Base-by-base conservation (phyloP, 2,329 filamentous ascomycete species). In the Rhynchosporium secalis region DNA sequence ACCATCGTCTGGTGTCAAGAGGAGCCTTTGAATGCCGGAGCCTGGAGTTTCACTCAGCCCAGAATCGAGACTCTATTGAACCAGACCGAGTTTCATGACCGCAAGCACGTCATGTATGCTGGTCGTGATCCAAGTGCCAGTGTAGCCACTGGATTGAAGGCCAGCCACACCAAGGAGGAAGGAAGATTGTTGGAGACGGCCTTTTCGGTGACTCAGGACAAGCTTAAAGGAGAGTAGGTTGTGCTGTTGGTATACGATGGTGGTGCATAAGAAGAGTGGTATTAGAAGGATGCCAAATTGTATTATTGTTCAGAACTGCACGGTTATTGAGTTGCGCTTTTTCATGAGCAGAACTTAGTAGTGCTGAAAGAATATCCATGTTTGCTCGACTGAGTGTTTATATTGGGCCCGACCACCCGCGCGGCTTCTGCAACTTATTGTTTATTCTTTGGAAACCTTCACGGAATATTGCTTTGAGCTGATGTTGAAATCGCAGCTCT, bases 1-100 rank as follows among this genome's bases (percentile, higher is more conserved):
- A 94, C 92, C 68, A 92, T 99, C 69, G 92, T 99, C 67, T 99
- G 93, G 93, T 88, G 86, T 70, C 95, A 99, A 79, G 95, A 99
- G 78, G 95, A 99, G 82, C 95, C 95, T 38, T 86, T 99, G 64
- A 99, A 99, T 76, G 95, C 95, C 8, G 95, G 95, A 77, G 91
- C 91, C 52, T 99, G 95, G 95, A 92, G 87, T 75, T 98, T 95
- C 80, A 91, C 89, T n/a, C 95, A 99, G 80, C 95, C 95, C 38
- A 89, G 95, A 74, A 92, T 99, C 68, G 95, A 99, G 86, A 99
- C 94, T 8, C 80, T 99, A 68, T 84, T 99, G 69, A 97, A 98
- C 81, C 78, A 96, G 76, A 98, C 95, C 0, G 79, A 96, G 79
- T 83, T 96, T 79, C 94, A 98, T 81, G 88, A 96, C 79, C 87